Base-by-base conservation (phyloP, 805 yeast species). In the Ogataea henricii region DNA sequence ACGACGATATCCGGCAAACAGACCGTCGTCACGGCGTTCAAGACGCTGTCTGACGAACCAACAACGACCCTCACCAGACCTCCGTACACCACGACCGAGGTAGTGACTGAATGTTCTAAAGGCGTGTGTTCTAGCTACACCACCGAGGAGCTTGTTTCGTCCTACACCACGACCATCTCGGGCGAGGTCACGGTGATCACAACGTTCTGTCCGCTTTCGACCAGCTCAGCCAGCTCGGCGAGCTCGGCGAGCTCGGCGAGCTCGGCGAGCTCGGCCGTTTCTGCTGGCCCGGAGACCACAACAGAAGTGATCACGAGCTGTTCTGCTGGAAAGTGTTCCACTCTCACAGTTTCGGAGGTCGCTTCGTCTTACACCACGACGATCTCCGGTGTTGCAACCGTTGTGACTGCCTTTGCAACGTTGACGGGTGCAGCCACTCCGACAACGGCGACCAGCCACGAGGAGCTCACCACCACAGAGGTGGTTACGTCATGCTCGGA, bases 311-410 rank as follows among this genome's bases (percentile, higher is more conserved):
- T 52, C 26, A 57, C 65, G 18, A 44, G 52, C 13, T 52, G 49
- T 23, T 39, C 46, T 13, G 37, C 43, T 17, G 52, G 51, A 6
- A 29, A 43, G 7, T 55, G 58, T 30, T 30, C 53, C 16, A 49
- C 53, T 1, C 25, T 43, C 26, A 53, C 62, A 2, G 48, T 58
- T 10, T 37, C 30, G 14, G 58, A 57, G 29, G 43, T 55, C 23
- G 52, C 52, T 30, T 57, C 60, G 18, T n/a, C n/a, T n/a, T 58
- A 63, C 55, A 52, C 59, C 21, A 57, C 60, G 2, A 54, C 60
- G 17, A 46, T 60, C 32, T 47, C 54, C 9, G 65, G 58, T n/a
- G 34, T 22, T 3, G 44, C 48, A 3, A 48, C 59, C 6, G 58
- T 49, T 26, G 40, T 56, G 8, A 59, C 64, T 4, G 51, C 53